Evolutionary conservation across 1,139 yeast species (phyloP).

Genomic region (Kodamaea fungicola): DNA sequence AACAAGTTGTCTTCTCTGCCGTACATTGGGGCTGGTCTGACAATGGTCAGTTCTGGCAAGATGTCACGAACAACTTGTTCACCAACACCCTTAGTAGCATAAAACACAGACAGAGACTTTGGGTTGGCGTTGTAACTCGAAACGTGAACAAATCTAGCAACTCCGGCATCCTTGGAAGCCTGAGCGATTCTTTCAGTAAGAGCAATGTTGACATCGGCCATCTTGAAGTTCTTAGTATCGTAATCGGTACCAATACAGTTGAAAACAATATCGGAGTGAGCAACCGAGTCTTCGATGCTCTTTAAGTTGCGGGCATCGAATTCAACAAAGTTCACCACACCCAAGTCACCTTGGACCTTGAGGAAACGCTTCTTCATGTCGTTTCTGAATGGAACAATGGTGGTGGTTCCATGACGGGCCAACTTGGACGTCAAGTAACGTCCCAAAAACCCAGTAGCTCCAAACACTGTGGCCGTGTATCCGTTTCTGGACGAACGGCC

Average conservation of each 20-base stretch:
- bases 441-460: slow-evolving; percentile 79
- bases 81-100: slow-evolving; percentile 78
- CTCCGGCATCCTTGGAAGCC: slow-evolving; percentile 69
- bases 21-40: slow-evolving; percentile 80
- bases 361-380: slow-evolving; percentile 76
- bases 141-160: slow-evolving; percentile 74
- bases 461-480: slow-evolving; percentile 85
- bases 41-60: slow-evolving; percentile 76
- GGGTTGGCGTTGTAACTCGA: slow-evolving; percentile 78
- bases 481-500: slow-evolving; percentile 91
- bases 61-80: slow-evolving; percentile 68
- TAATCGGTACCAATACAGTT: slow-evolving; percentile 79
- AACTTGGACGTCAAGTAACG: slow-evolving; percentile 67
- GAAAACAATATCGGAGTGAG: slow-evolving; percentile 78
- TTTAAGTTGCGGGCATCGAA: slow-evolving; percentile 76
- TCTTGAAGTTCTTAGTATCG: slow-evolving; percentile 73
- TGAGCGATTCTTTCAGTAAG: slow-evolving; percentile 74
- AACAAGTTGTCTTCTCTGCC: slow-evolving; percentile 75
- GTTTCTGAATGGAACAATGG: slow-evolving; percentile 77
- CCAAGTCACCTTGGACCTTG: slow-evolving; percentile 82
- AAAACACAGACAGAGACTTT: slow-evolving; percentile 63
- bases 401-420: slow-evolving; percentile 78
- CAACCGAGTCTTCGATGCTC: slow-evolving; percentile 75
- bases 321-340: slow-evolving; percentile 82
- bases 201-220: slow-evolving; percentile 82